Conservation (phyloP, 352 stramenopile species). For the Phytophthora tubulina region DNA sequence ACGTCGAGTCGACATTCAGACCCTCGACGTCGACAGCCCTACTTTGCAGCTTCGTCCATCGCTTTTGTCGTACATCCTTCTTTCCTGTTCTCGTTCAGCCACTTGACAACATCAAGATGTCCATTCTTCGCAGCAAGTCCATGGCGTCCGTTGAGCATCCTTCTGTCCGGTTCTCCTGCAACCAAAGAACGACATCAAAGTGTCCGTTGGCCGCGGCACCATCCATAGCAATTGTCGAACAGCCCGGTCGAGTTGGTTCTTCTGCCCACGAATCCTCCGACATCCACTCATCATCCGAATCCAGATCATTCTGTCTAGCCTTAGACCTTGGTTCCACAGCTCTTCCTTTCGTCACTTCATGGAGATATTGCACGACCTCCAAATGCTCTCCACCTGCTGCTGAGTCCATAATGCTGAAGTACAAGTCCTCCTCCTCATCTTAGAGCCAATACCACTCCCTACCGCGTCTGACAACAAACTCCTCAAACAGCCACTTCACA, state of each 20-base stretch:
- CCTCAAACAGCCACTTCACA: conserved; percentile 6
- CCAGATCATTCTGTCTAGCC: background rate
- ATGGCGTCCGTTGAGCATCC: no score
- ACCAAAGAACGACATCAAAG: no score
- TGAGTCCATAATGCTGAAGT: conserved; percentile 2
- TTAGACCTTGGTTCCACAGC: background rate
- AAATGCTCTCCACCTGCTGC: conserved; percentile 3
- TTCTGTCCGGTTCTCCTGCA: no score
- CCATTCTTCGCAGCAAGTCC: no score
- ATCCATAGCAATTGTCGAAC: background rate
- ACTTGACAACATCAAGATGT: no score
- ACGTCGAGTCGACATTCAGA: no score
- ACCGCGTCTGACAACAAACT: conserved; percentile 14
- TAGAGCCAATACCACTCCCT: background rate
- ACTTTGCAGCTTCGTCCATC: no score
- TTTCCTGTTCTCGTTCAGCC: no score
- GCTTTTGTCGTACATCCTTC: no score
- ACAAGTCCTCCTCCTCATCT: background rate
- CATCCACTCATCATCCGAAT: background rate
- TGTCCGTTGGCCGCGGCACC: background rate
- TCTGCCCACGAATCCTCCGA: background rate
- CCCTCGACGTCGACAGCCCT: no score
- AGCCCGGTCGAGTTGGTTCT: background rate
- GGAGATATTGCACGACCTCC: conserved; percentile 1
- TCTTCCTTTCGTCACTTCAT: conserved; percentile 1